Conservation (phyloP, 768 basidiomycete species). For the Hericium alpestre region DNA sequence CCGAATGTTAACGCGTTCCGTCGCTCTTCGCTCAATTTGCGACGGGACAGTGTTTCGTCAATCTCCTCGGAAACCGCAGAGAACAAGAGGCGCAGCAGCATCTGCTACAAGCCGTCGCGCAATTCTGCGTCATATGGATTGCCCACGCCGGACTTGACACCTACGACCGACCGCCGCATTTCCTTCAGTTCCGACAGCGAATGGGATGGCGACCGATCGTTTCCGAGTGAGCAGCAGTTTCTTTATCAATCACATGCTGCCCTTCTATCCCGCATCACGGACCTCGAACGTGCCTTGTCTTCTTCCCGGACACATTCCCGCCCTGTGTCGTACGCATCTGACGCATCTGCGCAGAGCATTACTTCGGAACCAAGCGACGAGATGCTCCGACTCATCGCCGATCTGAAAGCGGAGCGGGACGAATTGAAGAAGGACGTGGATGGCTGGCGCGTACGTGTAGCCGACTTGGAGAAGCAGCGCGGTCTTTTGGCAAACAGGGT, state of each 20-base stretch:
- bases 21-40: constrained; percentile 19
- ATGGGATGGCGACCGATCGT: constrained; percentile 13
- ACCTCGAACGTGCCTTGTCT: constrained; percentile 63
- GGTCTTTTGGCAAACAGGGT: constrained; percentile 55
- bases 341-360: constrained; percentile 24
- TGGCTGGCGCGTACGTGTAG: constrained; percentile 72
- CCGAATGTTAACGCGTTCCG: constrained; percentile 26
- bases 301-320: constrained; percentile 32
- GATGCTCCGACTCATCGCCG: constrained; percentile 63
- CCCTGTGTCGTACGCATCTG: constrained; percentile 37
- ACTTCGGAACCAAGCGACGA: constrained; percentile 57
- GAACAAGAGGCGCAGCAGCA: constrained; percentile 49
- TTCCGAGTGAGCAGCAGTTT: constrained; percentile 68
- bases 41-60: constrained; percentile 16
- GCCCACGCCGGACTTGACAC: constrained; percentile 70
- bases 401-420: constrained; percentile 82
- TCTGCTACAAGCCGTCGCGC: constrained; percentile 56
- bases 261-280: constrained; percentile 71
- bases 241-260: constrained; percentile 76
- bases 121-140: constrained; percentile 32
- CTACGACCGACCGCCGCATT: constrained; percentile 39
- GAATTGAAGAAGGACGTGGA: constrained; percentile 82
- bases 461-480: constrained; percentile 63
- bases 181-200: constrained; percentile 26
- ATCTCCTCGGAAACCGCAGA: constrained; percentile 23